Evolutionary conservation across 257 asterid species (phyloP), one percentile per base, ranked within the genome.

Genomic region (Ilex asprella): DNA sequence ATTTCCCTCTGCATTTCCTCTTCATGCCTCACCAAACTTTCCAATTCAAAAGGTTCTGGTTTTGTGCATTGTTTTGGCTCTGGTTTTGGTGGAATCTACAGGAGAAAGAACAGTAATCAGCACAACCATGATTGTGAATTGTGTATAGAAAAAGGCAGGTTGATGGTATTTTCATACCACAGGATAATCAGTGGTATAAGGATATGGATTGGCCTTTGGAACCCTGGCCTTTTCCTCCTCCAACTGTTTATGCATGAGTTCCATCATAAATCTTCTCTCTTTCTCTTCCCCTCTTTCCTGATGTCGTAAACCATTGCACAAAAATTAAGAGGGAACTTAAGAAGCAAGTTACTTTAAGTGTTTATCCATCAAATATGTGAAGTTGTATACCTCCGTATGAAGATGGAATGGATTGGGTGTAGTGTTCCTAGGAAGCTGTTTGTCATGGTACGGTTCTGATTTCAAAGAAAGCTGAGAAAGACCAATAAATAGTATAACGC

Each of bases 281-380:
- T 93, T 89, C 75, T 89, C 96, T 5, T 77, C 79, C 39, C 99
- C 99, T 82, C 99, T 81, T 76, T 87, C 96, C 98, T 91, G 76
- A 27, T 32, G 29, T 55, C 58, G 61, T 64, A 32, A 67, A 68
- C 58, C 49, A 2, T 27, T 60, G 54, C 13, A 14, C 47, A 59
- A 57, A 74, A 21, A 7, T 14, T 3, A 46, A 15, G 16, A 21
- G 39, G 1, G 50, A 8, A 2, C 43, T 5, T 15, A 44, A 53
- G 31, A 39, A 59, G 30, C 47, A 41, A 21, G 27, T 21, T 21
- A 1, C 27, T 21, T 21, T 21, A 21, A 1, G 1, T 21, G 27
- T 35, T 35, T 35, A 35, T 35, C 41, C 41, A 35, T 35, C 41
- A 35, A 35, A 35, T 2, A 35, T 35, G 1, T 35, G 39, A 32